These are phyloP conservation scores for Ichthyophthirius multifiliis DNA, from an alignment of 169 alveolate genomes.

Conservation along the genomic window DNA sequence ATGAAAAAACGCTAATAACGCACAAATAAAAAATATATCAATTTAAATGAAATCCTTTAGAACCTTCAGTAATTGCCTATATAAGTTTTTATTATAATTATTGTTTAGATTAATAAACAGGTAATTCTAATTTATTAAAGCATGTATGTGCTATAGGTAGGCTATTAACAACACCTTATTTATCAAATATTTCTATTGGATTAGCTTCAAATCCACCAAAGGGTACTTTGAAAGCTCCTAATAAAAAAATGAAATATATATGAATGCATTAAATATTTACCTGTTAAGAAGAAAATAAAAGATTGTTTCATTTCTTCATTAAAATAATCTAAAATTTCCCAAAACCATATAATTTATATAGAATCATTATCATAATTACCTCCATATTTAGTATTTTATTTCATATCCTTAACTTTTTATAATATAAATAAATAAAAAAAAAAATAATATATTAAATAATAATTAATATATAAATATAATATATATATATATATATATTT, in stretches of 20 bases:
- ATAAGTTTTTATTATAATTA: not conserved
- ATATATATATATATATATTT: not conserved
- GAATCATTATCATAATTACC: conserved; percentile 56
- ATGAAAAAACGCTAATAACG: no score
- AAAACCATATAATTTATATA: conserved; percentile 51
- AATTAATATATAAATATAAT: not conserved
- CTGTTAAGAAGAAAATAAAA: conserved; percentile 76
- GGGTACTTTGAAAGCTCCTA: conserved; percentile 20
- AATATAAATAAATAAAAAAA: not conserved
- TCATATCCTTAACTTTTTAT: conserved; percentile 58
- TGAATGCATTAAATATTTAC: not conserved
- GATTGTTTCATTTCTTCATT: conserved; percentile 67
- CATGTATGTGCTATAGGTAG: conserved; percentile 18
- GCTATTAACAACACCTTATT: not conserved
- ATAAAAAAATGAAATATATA: not conserved
- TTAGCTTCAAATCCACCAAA: not conserved
- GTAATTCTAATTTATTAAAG: not conserved
- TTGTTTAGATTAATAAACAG: not conserved
- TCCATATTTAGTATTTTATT: conserved; percentile 54
- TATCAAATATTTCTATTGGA: not conserved
- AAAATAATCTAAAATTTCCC: conserved; percentile 66
- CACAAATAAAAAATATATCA: not conserved
- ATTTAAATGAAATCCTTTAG: conserved; percentile 4
- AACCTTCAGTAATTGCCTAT: not conserved
- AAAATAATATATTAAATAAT: not conserved